phyloP scores from a whole-genome alignment of 2,329 filamentous ascomycete genomes.

The Teratosphaeria gauchensis region DNA sequence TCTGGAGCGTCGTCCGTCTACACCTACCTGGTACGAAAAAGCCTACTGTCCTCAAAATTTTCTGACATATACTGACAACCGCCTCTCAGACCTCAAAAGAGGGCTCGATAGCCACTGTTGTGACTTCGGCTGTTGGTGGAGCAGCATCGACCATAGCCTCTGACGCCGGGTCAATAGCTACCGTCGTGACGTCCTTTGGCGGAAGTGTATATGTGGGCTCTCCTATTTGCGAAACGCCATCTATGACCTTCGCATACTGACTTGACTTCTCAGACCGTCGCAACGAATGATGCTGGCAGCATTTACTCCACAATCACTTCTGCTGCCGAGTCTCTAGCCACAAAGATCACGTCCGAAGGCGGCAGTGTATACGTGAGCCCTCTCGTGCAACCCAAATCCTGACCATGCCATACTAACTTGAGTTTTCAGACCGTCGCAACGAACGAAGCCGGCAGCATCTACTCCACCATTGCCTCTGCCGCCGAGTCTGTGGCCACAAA shows the following conservation, averaged over 20 bases:
- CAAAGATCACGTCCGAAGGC: constrained; percentile 5
- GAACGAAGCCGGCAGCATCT: constrained; percentile 3
- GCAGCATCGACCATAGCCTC: constrained; percentile 1
- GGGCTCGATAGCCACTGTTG: neutral
- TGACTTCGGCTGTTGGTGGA: constrained; percentile 2
- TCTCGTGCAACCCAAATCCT: constrained; percentile 1
- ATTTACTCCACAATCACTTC: constrained; percentile 14
- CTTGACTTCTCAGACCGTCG: constrained; percentile 1
- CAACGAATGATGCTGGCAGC: constrained; percentile 2
- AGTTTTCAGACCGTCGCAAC: constrained; percentile 3
- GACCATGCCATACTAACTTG: neutral
- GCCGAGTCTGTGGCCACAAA: constrained; percentile 1
- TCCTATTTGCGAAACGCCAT: constrained; percentile 1
- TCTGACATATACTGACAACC: neutral
- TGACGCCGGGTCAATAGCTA: constrained; percentile 2
- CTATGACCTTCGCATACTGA: neutral
- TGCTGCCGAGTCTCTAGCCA: constrained; percentile 1
- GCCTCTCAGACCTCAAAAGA: neutral
- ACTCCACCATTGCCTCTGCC: constrained; percentile 13
- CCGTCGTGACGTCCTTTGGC: constrained; percentile 8
- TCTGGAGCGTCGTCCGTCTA: neutral
- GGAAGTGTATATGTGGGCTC: constrained; percentile 3
- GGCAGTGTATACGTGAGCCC: neutral
- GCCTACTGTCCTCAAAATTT: neutral
- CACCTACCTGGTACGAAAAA: neutral